These are phyloP conservation scores for Noccaea caerulescens DNA, from an alignment of 345 rosid species.

Conservation along the genomic window DNA sequence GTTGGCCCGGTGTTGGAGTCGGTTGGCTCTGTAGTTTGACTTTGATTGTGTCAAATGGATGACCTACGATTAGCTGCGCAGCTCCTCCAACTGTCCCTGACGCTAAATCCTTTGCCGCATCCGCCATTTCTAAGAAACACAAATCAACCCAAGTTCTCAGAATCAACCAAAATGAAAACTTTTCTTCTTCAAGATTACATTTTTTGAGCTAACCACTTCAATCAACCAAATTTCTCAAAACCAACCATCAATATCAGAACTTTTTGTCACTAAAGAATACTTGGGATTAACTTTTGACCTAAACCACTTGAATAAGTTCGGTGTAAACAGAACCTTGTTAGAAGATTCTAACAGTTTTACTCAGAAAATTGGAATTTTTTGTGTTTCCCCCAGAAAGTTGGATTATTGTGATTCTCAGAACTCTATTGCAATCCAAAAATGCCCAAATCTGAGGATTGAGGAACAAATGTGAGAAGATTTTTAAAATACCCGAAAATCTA, in stretches of 20 bases:
- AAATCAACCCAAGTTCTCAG: neutral
- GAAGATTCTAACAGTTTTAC: neutral
- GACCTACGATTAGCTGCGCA: constrained; percentile 83
- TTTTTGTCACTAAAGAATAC: neutral
- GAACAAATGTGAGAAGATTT: neutral
- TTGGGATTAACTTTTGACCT: neutral
- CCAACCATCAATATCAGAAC: constrained; percentile 4
- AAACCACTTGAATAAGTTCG: neutral
- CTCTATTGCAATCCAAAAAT: constrained; percentile 19
- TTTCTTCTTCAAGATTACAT: neutral
- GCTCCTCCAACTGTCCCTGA: constrained; percentile 98
- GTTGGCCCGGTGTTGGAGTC: constrained; percentile 75
- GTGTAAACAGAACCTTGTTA: neutral
- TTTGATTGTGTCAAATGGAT: constrained; percentile 98
- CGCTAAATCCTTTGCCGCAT: constrained; percentile 79
- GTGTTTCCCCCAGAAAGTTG: constrained; percentile 16
- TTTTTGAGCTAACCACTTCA: neutral
- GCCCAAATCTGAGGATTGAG: neutral
- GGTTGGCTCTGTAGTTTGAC: constrained; percentile 99
- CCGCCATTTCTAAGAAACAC: constrained; percentile 68
- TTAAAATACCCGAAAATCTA: neutral
- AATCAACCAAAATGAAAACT: constrained; percentile 13
- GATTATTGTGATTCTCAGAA: constrained; percentile 18
- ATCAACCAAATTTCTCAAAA: neutral
- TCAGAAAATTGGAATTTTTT: constrained; percentile 1